Evolutionary conservation across 1,139 yeast species (phyloP).

Genomic region (Blastobotrys ciferrii): DNA sequence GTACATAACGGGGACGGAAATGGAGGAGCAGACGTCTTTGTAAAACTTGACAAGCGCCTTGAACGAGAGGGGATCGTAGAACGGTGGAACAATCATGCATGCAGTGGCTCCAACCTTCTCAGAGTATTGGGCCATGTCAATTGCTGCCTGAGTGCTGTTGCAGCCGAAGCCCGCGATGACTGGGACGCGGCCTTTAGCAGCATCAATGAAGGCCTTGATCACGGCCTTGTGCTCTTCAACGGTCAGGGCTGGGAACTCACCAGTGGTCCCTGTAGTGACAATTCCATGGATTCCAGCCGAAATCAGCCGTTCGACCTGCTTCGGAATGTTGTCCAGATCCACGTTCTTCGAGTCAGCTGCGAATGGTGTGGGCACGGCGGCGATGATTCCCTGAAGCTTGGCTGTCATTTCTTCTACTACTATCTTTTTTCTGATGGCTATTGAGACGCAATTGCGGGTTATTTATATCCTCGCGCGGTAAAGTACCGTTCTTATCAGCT

Average conservation of each 20-base stretch:
- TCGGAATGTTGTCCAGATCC: conserved; percentile 1
- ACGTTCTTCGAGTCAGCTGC: conserved; percentile 5
- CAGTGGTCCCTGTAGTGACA: conserved; percentile 13
- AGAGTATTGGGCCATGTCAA: conserved; percentile 9
- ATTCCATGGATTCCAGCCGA: conserved; percentile 13
- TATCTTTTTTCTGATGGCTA: no score
- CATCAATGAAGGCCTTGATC: conserved; percentile 11
- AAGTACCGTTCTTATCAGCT: no score
- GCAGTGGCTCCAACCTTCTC: conserved; percentile 10
- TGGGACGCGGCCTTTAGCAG: conserved; percentile 11
- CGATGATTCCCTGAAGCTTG: conserved; percentile 11
- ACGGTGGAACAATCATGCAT: conserved; percentile 12
- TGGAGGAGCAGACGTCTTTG: conserved; percentile 10
- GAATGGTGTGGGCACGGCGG: conserved; percentile 12
- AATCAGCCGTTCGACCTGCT: conserved; percentile 7
- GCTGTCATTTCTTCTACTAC: conserved; percentile 1
- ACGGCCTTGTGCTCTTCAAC: conserved; percentile 11
- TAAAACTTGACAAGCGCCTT: conserved; percentile 13
- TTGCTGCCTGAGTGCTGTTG: conserved; percentile 12
- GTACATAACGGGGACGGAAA: conserved; percentile 12
- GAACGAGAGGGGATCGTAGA: conserved; percentile 12
- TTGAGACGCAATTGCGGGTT: no score
- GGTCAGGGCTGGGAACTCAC: conserved; percentile 12
- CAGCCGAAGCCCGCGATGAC: conserved; percentile 12
- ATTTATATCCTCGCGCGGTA: no score